A percentile compares a stretch with the other conserved stretches of the same genome.
These are phyloP conservation scores for Syncephalastrum sp. DNA, from an alignment of 371 early-diverging fungal genomes.

Conservation along the genomic window DNA sequence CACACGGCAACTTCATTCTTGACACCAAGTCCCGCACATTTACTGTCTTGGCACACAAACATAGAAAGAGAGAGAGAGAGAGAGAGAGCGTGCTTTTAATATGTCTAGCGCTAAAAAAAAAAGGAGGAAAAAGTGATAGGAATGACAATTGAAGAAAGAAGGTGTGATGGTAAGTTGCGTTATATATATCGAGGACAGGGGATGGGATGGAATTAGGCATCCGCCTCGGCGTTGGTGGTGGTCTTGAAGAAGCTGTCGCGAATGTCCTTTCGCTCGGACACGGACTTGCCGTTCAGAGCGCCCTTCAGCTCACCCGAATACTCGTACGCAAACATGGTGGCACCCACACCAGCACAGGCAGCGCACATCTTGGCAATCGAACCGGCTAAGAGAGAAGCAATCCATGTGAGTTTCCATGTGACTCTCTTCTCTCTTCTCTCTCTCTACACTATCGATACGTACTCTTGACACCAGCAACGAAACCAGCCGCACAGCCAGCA, in stretches of 20 bases:
- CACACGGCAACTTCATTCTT: no score
- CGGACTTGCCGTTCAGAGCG: slow-evolving; percentile 41
- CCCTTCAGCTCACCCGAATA: slow-evolving; percentile 67
- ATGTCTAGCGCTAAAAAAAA: no score
- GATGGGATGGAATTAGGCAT: slow-evolving; percentile 10
- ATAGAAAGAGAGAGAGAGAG: no score
- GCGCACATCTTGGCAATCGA: slow-evolving; percentile 60
- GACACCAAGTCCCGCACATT: no score
- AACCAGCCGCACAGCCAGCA: slow-evolving; percentile 76
- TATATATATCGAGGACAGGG: no score
- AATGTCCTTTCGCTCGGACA: slow-evolving; percentile 50
- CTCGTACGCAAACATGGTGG: slow-evolving; percentile 72
- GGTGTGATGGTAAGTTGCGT: no score
- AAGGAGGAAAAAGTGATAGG: no score
- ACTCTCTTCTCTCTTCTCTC: no score
- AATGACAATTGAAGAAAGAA: no score
- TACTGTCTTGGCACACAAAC: no score
- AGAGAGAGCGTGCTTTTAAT: no score
- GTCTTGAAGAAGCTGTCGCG: slow-evolving; percentile 53
- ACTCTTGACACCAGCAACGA: slow-evolving; percentile 70
- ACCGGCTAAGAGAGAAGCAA: slow-evolving; percentile 33
- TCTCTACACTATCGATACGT: slow-evolving; percentile 10
- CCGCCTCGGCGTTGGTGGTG: slow-evolving; percentile 23
- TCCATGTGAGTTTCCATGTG: not conserved
- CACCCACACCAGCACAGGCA: slow-evolving; percentile 67